Percentiles rank a stretch among this genome's conserved stretches.
phyloP scores from a whole-genome alignment of 108 stramenopile species.

The Parietichytrium sp. region DNA sequence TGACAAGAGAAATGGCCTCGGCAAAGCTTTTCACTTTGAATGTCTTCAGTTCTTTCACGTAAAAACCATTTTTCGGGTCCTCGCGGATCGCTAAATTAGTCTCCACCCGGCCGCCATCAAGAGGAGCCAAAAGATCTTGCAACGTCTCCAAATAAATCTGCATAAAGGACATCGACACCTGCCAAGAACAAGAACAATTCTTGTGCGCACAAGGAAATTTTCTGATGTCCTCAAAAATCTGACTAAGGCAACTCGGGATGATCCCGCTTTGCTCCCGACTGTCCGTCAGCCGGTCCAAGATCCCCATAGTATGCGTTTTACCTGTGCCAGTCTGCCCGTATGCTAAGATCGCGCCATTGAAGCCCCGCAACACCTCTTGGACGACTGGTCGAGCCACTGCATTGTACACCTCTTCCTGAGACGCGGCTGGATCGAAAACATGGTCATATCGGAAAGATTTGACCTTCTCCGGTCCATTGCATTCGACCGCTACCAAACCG shows the following conservation, averaged over 20 bases:
- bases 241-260: constrained; percentile 51
- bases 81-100: not conserved
- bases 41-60: not conserved
- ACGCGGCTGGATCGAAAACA: not conserved
- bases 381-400: not conserved
- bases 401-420: constrained; percentile 7
- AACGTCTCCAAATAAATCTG: constrained; percentile 73
- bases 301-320: constrained; percentile 44
- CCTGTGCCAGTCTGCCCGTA: constrained; percentile 38
- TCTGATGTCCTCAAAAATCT: constrained; percentile 54
- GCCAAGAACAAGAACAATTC: not conserved
- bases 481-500: too few relatives aligned
- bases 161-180: constrained; percentile 44
- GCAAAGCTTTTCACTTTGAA: not conserved
- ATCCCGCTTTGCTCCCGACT: constrained; percentile 48
- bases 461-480: too few relatives aligned
- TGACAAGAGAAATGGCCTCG: constrained; percentile 41
- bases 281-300: constrained; percentile 46
- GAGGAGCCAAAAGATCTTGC: constrained; percentile 60
- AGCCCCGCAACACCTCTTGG: not conserved
- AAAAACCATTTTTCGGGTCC: constrained; percentile 19
- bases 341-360: constrained; percentile 20
- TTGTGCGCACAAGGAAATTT: not conserved
- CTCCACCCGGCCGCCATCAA: not conserved
- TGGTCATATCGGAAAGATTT: constrained; percentile 14